Conservation (phyloP, 176 grass and related monocot genomes). For the Thinopyrum elongatum region DNA sequence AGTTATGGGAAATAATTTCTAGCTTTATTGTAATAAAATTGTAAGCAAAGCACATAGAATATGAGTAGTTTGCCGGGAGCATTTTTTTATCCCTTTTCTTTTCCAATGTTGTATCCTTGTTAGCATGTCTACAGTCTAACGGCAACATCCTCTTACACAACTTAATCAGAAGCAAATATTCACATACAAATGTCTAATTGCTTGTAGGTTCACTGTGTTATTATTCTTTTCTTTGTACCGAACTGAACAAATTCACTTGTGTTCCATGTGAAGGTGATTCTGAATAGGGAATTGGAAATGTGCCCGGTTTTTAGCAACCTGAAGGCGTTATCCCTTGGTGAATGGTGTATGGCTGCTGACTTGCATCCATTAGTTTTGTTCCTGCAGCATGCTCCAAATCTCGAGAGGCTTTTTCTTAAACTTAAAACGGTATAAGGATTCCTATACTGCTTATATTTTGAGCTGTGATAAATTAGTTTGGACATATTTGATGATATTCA, state of each 20-base stretch:
- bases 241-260: background rate
- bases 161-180: background rate
- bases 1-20: background rate
- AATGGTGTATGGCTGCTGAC: slow-evolving; percentile 29
- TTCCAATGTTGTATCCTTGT: no score
- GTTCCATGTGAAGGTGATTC: slow-evolving; percentile 3
- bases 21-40: background rate
- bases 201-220: background rate
- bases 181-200: background rate
- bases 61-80: background rate
- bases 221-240: background rate
- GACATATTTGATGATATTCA: background rate
- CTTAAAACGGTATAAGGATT: background rate
- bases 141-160: background rate
- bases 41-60: background rate
- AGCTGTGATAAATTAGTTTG: background rate
- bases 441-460: background rate
- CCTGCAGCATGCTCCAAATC: slow-evolving; percentile 15
- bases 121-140: background rate
- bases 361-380: slow-evolving; percentile 19
- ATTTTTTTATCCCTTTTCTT: no score
- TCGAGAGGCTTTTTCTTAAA: slow-evolving; percentile 21
- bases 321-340: slow-evolving; percentile 24
- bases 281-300: background rate
- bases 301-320: slow-evolving; percentile 1